Evolutionary conservation across 495 filamentous ascomycete genomes (phyloP), one percentile per base, ranked within the genome.

Genomic region (Xylaria flabelliformis): DNA sequence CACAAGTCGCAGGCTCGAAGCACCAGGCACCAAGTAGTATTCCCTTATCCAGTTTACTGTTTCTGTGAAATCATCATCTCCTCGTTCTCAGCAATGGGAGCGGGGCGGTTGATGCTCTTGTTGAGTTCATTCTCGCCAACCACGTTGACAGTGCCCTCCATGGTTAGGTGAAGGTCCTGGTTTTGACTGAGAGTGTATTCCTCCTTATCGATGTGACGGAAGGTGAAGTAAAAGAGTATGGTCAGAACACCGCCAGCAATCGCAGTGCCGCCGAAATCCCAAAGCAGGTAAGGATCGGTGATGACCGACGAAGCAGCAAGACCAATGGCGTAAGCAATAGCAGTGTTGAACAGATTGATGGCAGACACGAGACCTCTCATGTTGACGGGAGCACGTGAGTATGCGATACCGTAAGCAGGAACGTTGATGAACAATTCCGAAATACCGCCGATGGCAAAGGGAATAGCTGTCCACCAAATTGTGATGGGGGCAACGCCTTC

Each of bases 321-420:
- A 13, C 88, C 88, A 13, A 90, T 83, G 29, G 83, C 85, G 69
- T 88, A 91, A 51, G 87, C 90, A 29, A 91, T 72, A 21, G 88
- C 88, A 15, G 82, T 88, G 76, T 84, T 88, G 74, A 91, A 84
- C 24, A 92, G 80, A 78, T 89, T 92, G 58, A 93, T 77, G 21
- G 89, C 87, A 74, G 89, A 88, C 15, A 94, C 89, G 42, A 93
- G 84, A 58, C 87, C 88, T 67, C 90, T 87, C 91, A 93, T 94
- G 74, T 85, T 87, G 32, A 85, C 80, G 0, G 91, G 91, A 0
- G 91, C 88, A 34, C 91, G 89, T 8, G 90, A 89, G 82, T 91
- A 94, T 3, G 91, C 91, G 73, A 93, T 87, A 76, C 91, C 91
- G 74, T 91, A 89, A 0, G 89, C 90, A 0, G 91, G 92, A 3